These are phyloP conservation scores for Sordaria brevicollis DNA, from an alignment of 495 filamentous ascomycete species.

Conservation along the genomic window DNA sequence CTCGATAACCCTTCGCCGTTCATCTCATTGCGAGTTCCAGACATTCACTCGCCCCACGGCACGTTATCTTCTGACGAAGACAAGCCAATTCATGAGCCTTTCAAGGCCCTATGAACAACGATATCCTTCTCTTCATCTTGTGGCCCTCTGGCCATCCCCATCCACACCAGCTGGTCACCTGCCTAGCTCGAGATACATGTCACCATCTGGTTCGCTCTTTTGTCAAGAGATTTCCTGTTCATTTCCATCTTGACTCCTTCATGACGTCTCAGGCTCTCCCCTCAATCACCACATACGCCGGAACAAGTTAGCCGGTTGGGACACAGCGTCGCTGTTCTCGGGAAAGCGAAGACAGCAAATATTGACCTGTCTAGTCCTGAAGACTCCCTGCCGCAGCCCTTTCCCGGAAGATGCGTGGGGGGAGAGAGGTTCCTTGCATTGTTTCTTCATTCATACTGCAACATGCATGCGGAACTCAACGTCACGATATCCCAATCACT, in stretches of 20 bases:
- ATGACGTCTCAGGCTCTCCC: background rate
- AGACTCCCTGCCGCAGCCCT: background rate
- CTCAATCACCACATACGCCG: background rate
- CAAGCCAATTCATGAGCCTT: background rate
- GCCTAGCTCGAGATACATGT: background rate
- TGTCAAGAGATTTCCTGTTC: background rate
- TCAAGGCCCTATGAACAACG: background rate
- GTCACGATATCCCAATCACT: background rate
- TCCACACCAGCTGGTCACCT: background rate
- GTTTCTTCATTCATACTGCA: background rate
- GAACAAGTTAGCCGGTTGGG: background rate
- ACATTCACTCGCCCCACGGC: background rate
- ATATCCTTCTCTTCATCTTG: background rate
- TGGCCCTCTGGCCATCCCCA: background rate
- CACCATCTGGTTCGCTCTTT: background rate
- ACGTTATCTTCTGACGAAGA: background rate
- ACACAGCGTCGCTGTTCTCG: background rate
- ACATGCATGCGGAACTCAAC: background rate
- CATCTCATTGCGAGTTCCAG: background rate
- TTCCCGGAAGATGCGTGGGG: background rate
- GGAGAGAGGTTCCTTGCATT: background rate
- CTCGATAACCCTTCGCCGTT: background rate
- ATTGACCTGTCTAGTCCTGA: background rate
- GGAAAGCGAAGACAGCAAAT: background rate
- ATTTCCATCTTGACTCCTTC: background rate